These are phyloP conservation scores for Pholiota molesta DNA, from an alignment of 768 basidiomycete species.

Conservation along the genomic window DNA sequence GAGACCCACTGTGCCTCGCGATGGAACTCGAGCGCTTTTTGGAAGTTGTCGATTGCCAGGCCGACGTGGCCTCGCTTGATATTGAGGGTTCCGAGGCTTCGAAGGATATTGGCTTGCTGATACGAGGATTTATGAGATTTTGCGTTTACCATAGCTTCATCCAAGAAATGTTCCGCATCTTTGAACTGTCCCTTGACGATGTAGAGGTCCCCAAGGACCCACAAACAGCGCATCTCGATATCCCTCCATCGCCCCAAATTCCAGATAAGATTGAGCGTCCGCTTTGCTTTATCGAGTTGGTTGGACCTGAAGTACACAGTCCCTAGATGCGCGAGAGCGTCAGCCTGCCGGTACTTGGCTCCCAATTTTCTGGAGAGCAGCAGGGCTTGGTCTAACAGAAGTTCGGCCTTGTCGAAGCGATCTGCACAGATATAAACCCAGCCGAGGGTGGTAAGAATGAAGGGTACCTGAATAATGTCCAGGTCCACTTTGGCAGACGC, in stretches of 20 bases:
- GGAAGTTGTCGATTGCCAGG: too few species aligned
- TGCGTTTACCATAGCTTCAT: background rate
- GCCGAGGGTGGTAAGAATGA: background rate
- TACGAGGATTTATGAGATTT: background rate
- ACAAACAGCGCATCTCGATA: background rate
- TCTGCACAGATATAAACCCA: background rate
- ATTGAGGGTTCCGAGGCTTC: background rate
- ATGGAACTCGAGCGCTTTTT: too few species aligned
- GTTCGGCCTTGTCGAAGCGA: background rate
- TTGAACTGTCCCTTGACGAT: background rate
- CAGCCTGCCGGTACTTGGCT: background rate
- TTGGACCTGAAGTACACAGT: background rate
- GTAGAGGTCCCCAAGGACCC: background rate
- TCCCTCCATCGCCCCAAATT: too few species aligned
- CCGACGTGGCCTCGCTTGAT: too few species aligned
- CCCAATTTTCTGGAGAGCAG: background rate
- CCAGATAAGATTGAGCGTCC: too few species aligned
- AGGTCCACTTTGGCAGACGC: background rate
- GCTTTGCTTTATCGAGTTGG: background rate
- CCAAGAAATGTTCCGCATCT: background rate
- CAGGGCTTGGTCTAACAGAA: background rate
- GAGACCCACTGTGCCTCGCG: too few species aligned
- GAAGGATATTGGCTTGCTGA: background rate
- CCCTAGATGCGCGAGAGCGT: background rate
- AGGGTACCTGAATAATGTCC: background rate